Percentiles rank a stretch among this genome's conserved stretches.
Conservation (phyloP, 176 grass and related monocot genomes). For the Oryza meyeriana region DNA sequence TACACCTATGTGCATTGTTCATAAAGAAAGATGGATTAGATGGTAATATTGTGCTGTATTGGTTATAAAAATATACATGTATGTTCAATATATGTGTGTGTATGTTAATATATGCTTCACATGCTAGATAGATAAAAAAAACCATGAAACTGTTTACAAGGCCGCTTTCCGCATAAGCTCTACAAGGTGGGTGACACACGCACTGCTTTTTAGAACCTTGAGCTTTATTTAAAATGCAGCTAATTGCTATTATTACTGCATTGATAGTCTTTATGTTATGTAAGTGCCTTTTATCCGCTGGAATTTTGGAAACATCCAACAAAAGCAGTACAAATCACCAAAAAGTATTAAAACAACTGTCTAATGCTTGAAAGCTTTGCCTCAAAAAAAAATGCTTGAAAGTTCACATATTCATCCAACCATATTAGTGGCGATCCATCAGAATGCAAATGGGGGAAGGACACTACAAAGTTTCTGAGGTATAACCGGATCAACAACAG, state of each 20-base stretch:
- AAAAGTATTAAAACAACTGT: not conserved
- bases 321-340: not conserved
- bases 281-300: not conserved
- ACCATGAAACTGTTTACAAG: no score
- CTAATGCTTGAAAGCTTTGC: no score
- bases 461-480: not conserved
- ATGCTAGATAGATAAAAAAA: no score
- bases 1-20: no score
- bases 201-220: no score
- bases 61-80: no score
- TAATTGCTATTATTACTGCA: not conserved
- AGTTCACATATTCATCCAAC: not conserved
- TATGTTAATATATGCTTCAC: no score
- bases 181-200: no score
- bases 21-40: no score
- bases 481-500: conserved; percentile 5
- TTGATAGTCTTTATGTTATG: not conserved
- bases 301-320: not conserved
- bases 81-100: no score
- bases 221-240: not conserved
- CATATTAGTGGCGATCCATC: not conserved
- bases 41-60: no score
- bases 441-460: conserved; percentile 1
- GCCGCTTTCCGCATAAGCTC: no score
- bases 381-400: not conserved